Base-by-base conservation (phyloP, 1,284 basidiomycete species). In the Phellopilus nigrolimitatus region DNA sequence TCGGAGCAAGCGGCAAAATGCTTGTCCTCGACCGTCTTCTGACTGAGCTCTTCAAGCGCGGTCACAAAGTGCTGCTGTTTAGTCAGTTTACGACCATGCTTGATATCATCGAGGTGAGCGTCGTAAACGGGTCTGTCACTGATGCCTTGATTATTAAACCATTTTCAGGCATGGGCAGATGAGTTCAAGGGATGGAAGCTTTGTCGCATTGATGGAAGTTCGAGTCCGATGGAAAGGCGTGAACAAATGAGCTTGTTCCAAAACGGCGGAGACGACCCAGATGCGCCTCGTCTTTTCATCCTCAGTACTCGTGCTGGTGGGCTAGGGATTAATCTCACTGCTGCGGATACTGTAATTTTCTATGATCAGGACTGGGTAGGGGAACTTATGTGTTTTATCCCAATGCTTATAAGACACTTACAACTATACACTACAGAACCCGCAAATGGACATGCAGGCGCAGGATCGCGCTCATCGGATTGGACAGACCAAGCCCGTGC, bases 41-140 rank as follows among this genome's bases (percentile, higher is more conserved):
- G 1, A 82, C 83, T 38, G 91, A 85, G 50, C 70, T 99, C n/a
- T 92, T 97, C 68, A 73, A 72, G 19, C 71, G 82, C 9, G 80
- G 79, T 4, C 95, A 97, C 70, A 95, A 95, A 66, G 95, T 97
- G 0, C 72, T 99, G 25, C 68, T 98, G 28, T 99, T 99, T 69
- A 88, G 88, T 51, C 94, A 97, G 69, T 97, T 99, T 67, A 95
- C 88, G 39, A 94, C 88, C 1, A 94, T 97, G 92, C 72, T 98
- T 47, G 89, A 99, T 64, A 90, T 98, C 57, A 89, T 98, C 53
- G 83, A 94, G 75, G 89, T 89, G 45, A 46, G 71, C 64, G 4
- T 43, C 17, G 37, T 25, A 12, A 24, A 38, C 17, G 21, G 45
- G 43, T 24, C 25, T 44, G 27, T 47, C 17, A 37, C 30, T n/a